Evolutionary conservation across 257 asterid species (phyloP), one percentile per base, ranked within the genome.

Genomic region (Cynanchum wilfordii): DNA sequence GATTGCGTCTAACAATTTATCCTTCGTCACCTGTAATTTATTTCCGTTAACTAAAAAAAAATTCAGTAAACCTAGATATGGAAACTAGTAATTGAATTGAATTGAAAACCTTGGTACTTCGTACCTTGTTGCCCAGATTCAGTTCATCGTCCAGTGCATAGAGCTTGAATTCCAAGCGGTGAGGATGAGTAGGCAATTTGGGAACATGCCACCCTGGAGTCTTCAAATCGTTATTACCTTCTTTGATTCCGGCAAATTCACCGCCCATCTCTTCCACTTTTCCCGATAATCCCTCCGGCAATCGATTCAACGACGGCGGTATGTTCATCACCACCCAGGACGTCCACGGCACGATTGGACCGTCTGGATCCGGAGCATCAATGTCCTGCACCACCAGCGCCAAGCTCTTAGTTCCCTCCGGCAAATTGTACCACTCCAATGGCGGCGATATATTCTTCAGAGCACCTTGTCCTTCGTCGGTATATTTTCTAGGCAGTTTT

Each of bases 201-300:
- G 96, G 96, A 36, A 79, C 89, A 25, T 88, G 80, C 98, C 98
- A 93, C 4, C 96, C 97, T 0, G 75, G 78, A 51, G 71, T 84
- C 80, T 91, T 93, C 84, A 86, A 69, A 47, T 91, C 96, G 30
- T 84, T 88, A 16, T 66, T 24, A 63, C 97, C 98, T 80, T 93
- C 97, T 42, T 82, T 86, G 8, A 89, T 79, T 65, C 71, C 79
- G 9, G 80, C 79, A 49, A 81, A 82, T 3, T 86, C 92, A 1
- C 89, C 84, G 8, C 84, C 96, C 36, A 59, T 24, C 25, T 85
- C 93, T 42, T 77, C 87, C 62, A 78, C 84, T 72, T 78, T 79
- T 8, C 89, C 88, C 38, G 97, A 91, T 60, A 93, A 88, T 2
- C 95, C 97, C 82, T 91, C 98, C 57, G 96, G 96, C 83, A 91